These are phyloP conservation scores for Neofusicoccum laricinum DNA, from an alignment of 2,329 filamentous ascomycete species.

Conservation along the genomic window DNA sequence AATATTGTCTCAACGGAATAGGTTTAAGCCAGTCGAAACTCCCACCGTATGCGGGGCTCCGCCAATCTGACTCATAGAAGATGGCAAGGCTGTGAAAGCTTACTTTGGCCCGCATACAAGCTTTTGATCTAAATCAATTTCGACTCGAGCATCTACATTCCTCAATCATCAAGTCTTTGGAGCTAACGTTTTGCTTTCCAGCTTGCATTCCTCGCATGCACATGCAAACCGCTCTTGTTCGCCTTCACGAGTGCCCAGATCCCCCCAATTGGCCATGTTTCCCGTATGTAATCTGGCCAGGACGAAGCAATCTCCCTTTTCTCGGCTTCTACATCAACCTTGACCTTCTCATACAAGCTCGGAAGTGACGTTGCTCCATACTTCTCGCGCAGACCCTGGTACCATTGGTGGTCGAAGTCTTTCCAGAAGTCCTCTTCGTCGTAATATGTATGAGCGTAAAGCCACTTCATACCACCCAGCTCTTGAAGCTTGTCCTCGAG, in stretches of 20 bases:
- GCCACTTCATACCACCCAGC: constrained; percentile 64
- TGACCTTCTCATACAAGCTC: constrained; percentile 66
- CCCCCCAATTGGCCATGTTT: not conserved
- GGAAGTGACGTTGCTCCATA: constrained; percentile 61
- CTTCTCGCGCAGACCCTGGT: constrained; percentile 56
- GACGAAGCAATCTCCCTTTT: not conserved
- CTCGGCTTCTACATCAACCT: constrained; percentile 21
- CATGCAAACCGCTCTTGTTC: not conserved
- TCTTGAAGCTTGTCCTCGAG: constrained; percentile 60
- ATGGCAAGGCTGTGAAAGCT: no score
- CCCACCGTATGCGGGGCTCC: no score
- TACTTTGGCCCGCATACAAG: no score
- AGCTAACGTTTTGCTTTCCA: not conserved
- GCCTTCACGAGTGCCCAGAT: not conserved
- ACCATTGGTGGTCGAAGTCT: constrained; percentile 58
- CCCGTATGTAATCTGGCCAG: not conserved
- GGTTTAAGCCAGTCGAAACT: no score
- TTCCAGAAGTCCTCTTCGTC: constrained; percentile 67
- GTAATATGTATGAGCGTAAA: constrained; percentile 69
- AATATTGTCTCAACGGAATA: no score
- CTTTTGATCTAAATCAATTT: no score
- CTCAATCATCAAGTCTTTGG: no score
- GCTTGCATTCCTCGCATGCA: not conserved
- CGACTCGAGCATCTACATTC: no score
- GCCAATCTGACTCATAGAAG: no score